These are phyloP conservation scores for Hevea brasiliensis DNA, from an alignment of 345 rosid species.

Conservation along the genomic window DNA sequence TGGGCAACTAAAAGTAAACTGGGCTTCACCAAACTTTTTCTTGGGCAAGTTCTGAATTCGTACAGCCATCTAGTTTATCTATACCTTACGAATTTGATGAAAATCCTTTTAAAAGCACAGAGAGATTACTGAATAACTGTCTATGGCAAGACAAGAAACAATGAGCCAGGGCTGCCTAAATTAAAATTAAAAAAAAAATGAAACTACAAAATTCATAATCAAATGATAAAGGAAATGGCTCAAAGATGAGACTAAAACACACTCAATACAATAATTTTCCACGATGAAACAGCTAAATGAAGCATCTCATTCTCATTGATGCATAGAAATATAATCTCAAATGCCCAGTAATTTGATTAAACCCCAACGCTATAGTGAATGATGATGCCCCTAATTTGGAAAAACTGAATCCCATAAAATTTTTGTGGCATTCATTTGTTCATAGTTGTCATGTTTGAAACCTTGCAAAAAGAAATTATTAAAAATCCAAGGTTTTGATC, in stretches of 20 bases:
- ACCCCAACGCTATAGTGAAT: background rate
- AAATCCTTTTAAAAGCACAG: constrained; percentile 4
- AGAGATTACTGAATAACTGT: constrained; percentile 23
- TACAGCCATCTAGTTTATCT: constrained; percentile 33
- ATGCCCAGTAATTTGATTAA: no score
- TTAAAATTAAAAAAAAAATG: background rate
- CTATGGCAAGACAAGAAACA: constrained; percentile 10
- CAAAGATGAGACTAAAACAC: background rate
- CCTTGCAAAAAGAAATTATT: background rate
- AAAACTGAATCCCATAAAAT: no score
- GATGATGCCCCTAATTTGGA: no score
- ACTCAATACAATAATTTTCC: no score
- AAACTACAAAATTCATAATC: background rate
- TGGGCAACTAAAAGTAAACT: constrained; percentile 27
- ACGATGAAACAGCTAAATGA: background rate
- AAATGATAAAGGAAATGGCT: background rate
- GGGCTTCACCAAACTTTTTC: constrained; percentile 30
- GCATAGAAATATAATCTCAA: no score
- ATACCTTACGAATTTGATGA: constrained; percentile 1
- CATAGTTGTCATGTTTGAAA: no score
- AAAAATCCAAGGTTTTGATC: no score
- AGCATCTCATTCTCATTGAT: no score
- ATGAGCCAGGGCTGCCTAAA: background rate
- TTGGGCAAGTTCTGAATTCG: constrained; percentile 34
- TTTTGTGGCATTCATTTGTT: no score